A percentile compares a stretch with the other conserved stretches of the same genome.
These are phyloP conservation scores for Nannochloropsis oceanica DNA, from an alignment of 108 stramenopile genomes.

Conservation along the genomic window DNA sequence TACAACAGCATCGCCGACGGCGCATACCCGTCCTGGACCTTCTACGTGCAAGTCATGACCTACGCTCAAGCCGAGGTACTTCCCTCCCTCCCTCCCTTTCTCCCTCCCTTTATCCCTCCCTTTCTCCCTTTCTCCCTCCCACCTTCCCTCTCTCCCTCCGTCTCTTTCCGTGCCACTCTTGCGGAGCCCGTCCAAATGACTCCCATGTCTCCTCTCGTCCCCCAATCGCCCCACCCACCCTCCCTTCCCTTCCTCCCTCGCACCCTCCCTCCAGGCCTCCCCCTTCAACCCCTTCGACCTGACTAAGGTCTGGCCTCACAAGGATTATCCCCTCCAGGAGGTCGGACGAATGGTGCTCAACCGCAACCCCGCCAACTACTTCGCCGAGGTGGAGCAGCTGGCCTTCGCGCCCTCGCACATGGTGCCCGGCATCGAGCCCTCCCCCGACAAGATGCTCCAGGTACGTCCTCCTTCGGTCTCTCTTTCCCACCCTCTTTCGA, in stretches of 20 bases:
- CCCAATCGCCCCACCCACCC: no score
- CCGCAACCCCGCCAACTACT: slow-evolving; percentile 52
- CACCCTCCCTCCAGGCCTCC: neutral
- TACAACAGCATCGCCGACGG: slow-evolving; percentile 51
- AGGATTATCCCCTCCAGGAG: slow-evolving; percentile 44
- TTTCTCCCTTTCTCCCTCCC: no score
- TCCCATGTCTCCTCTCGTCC: no score
- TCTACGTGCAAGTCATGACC: slow-evolving; percentile 50
- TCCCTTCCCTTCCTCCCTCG: no score
- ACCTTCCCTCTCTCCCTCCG: no score
- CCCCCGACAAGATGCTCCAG: slow-evolving; percentile 58
- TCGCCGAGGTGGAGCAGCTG: slow-evolving; percentile 53
- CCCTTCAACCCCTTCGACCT: slow-evolving; percentile 53
- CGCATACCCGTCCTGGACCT: slow-evolving; percentile 43
- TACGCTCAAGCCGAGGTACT: slow-evolving; percentile 33
- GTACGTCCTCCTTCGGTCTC: neutral
- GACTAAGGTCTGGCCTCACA: slow-evolving; percentile 56
- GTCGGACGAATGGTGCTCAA: slow-evolving; percentile 51
- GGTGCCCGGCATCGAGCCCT: slow-evolving; percentile 55
- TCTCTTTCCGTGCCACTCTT: no score
- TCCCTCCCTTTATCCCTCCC: neutral
- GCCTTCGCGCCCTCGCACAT: slow-evolving; percentile 53
- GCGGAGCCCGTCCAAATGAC: no score
- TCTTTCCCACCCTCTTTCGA: no score
- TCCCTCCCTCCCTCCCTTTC: neutral